Percentiles rank a stretch among this genome's conserved stretches.
These are phyloP conservation scores for Fonsecaea pedrosoi DNA, from an alignment of 2,329 filamentous ascomycete species.

Conservation along the genomic window DNA sequence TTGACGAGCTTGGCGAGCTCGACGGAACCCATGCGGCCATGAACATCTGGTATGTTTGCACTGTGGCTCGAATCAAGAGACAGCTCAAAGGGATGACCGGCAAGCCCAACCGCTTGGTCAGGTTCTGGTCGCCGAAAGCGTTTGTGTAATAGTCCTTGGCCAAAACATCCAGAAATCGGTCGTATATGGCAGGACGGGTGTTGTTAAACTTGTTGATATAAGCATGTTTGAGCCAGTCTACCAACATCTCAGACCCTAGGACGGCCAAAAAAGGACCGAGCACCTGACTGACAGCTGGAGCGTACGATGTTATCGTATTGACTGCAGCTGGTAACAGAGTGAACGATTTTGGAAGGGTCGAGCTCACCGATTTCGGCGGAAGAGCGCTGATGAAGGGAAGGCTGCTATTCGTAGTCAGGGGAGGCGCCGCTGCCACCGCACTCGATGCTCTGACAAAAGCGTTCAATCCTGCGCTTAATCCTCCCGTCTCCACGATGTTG, in stretches of 20 bases:
- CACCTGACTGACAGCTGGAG: slow-evolving; percentile 71
- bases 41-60: slow-evolving; percentile 99
- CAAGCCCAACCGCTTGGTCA: slow-evolving; percentile 86
- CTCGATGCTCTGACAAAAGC: slow-evolving; percentile 45
- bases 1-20: slow-evolving; percentile 41
- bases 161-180: slow-evolving; percentile 86
- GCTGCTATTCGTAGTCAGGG: slow-evolving; percentile 55
- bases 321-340: slow-evolving; percentile 75
- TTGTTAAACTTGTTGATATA: slow-evolving; percentile 99
- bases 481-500: slow-evolving; percentile 94
- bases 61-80: slow-evolving; percentile 88
- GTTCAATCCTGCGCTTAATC: slow-evolving; percentile 65
- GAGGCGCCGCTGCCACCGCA: slow-evolving; percentile 45
- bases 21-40: slow-evolving; percentile 80
- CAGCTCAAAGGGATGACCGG: slow-evolving; percentile 92
- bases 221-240: slow-evolving; percentile 95
- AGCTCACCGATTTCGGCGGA: slow-evolving; percentile 65
- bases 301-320: slow-evolving; percentile 52
- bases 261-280: slow-evolving; percentile 93
- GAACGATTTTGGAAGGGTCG: slow-evolving; percentile 87
- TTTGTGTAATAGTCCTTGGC: slow-evolving; percentile 99
- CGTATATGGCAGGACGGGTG: slow-evolving; percentile 87
- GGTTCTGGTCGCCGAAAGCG: slow-evolving; percentile 86
- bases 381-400: slow-evolving; percentile 59
- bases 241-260: slow-evolving; percentile 92